These are phyloP conservation scores for Lecanicillium sp. DNA, from an alignment of 2,329 filamentous ascomycete genomes.

Conservation along the genomic window DNA sequence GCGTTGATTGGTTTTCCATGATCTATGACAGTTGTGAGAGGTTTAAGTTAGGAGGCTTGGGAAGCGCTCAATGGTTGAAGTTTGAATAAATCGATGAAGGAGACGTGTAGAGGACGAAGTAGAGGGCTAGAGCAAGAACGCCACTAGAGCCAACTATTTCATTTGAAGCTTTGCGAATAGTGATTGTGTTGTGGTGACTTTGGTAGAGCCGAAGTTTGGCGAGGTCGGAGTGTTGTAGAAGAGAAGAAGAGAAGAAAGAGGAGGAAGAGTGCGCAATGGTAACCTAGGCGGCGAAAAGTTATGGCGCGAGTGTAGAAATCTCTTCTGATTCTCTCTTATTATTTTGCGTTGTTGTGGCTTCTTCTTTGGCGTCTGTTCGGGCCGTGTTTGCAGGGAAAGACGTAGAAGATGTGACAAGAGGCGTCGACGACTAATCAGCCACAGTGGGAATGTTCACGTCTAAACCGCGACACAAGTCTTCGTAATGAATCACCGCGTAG, in stretches of 20 bases:
- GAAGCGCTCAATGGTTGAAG: too few relatives aligned
- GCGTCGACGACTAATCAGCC: not conserved
- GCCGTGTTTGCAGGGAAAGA: not conserved
- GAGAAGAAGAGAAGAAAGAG: not conserved
- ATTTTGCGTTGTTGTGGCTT: too few relatives aligned
- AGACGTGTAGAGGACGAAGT: too few relatives aligned
- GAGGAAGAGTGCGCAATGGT: not conserved
- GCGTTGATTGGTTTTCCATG: slow-evolving; percentile 25
- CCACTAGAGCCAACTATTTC: too few relatives aligned
- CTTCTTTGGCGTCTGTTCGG: not conserved
- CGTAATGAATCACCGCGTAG: too few relatives aligned
- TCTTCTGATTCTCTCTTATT: not conserved
- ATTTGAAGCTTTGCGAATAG: not conserved
- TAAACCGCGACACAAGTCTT: too few relatives aligned
- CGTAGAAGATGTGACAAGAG: not conserved
- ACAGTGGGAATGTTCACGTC: not conserved
- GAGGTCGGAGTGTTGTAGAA: not conserved
- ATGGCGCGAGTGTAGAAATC: not conserved
- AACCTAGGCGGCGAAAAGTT: too few relatives aligned
- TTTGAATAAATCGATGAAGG: too few relatives aligned
- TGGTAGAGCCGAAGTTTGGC: not conserved
- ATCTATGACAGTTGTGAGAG: not conserved
- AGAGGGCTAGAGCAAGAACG: too few relatives aligned
- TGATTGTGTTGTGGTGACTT: not conserved
- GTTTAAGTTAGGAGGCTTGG: not conserved